A percentile compares a stretch with the other conserved stretches of the same genome.
phyloP scores from a whole-genome alignment of 208 protist species.

The Leishmania aethiopica region DNA sequence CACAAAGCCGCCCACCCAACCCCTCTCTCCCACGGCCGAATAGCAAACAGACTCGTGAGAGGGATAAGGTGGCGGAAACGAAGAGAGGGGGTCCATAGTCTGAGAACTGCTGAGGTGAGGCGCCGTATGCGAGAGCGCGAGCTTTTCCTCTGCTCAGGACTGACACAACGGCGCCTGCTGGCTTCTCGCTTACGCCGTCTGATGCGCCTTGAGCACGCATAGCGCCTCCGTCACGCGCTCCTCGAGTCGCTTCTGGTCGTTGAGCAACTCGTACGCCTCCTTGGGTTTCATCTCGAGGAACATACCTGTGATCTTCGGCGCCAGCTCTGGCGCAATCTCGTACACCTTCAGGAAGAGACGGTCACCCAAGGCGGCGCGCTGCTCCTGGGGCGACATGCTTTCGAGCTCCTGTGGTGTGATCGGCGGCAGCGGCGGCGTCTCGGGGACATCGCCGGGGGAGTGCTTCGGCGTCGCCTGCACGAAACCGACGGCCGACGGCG shows the following conservation, averaged over 20 bases:
- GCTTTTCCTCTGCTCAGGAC: neutral
- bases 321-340: constrained; percentile 81
- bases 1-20: neutral
- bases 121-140: neutral
- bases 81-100: neutral
- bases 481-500: constrained; percentile 50
- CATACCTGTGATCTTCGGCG: constrained; percentile 91
- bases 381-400: constrained; percentile 86
- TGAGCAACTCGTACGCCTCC: constrained; percentile 74
- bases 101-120: neutral
- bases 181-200: constrained; percentile 23
- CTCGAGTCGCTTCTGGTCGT: constrained; percentile 63
- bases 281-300: constrained; percentile 84
- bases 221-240: constrained; percentile 83
- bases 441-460: constrained; percentile 60
- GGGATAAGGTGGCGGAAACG: neutral
- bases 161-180: neutral
- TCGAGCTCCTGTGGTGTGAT: constrained; percentile 84
- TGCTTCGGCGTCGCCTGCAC: constrained; percentile 61
- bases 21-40: neutral
- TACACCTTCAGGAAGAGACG: constrained; percentile 89
- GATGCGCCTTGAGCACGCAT: constrained; percentile 74
- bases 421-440: constrained; percentile 83
- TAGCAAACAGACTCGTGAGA: neutral
- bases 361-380: constrained; percentile 91